Conservation (phyloP, 306 rosid genomes). For the Ormosia semicastrata region DNA sequence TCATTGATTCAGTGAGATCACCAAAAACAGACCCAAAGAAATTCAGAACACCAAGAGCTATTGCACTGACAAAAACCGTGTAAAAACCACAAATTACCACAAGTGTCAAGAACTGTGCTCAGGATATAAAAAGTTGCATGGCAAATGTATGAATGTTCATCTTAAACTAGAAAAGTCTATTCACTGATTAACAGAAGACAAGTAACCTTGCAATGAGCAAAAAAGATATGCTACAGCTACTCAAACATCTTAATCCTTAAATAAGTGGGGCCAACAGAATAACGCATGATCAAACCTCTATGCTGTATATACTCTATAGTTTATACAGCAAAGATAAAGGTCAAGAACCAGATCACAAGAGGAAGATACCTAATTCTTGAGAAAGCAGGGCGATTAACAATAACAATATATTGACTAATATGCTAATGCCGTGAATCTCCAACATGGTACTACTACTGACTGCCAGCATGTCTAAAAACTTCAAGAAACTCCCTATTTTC, state of each 20-base stretch:
- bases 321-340: not conserved
- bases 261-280: not conserved
- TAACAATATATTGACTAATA: conserved; percentile 5
- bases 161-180: conserved; percentile 4
- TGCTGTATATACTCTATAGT: not conserved
- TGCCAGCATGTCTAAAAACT: not conserved
- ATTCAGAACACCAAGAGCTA: conserved; percentile 79
- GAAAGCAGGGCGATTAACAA: not conserved
- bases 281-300: not conserved
- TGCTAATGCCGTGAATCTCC: not conserved
- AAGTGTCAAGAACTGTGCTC: not conserved
- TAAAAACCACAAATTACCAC: conserved; percentile 2
- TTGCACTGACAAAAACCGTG: conserved; percentile 49
- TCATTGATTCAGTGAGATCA: conserved; percentile 98
- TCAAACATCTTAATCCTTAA: conserved; percentile 6
- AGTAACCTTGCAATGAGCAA: not conserved
- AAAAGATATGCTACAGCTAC: not conserved
- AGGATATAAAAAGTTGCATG: not conserved
- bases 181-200: not conserved
- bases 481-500: not conserved
- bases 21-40: conserved; percentile 90
- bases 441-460: not conserved
- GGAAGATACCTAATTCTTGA: not conserved
- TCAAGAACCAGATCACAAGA: not conserved
- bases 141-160: conserved; percentile 10